Evolutionary conservation across 106 monocot genomes (phyloP), one percentile per base, ranked within the genome.

Genomic region (Apostasia ramifera): DNA sequence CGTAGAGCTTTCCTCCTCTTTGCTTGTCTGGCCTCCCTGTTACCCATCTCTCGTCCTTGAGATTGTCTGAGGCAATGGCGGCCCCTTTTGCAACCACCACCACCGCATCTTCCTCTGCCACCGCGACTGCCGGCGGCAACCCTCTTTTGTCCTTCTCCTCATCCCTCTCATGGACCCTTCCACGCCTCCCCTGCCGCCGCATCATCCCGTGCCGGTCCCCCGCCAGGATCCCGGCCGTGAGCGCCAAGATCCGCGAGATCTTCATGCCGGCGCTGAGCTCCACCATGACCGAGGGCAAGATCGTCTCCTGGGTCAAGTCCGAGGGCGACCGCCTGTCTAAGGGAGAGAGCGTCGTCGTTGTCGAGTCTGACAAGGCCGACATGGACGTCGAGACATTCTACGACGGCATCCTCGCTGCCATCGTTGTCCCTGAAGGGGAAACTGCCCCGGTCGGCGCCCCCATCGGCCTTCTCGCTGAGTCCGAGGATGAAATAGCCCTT

Each of bases 381-480:
- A 98, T 93, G 98, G 98, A 98, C 73, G 92, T 98, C 41, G 93
- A 98, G 81, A 90, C 93, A 43, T 98, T 98, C 83, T 87, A 98
- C 57, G 98, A 98, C 61, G 98, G 98, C 47, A 98, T 98, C 44
- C 85, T 98, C 70, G 98, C 98, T 50, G 87, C 87, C 69, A 89
- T 98, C 74, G 93, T 93, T 66, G 98, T 98, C 59, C 81, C 90
- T 8, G 92, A 87, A 57, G 93, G 92, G 6, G 75, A 85, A 61
- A 53, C 71, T 50, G 98, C 98, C 37, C 93, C 98, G 53, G 98
- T 98, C 63, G 98, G 98, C 45, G 73, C 92, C 38, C 85, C 93
- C 39, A 98, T 98, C 71, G 98, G 86, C 42, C 87, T 98, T 56
- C 98, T 98, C 55, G 98, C 98, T 7, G 98, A 98, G 69, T 63